These are phyloP conservation scores for Amylostereum chailletii DNA, from an alignment of 1,284 basidiomycete genomes.

Conservation along the genomic window DNA sequence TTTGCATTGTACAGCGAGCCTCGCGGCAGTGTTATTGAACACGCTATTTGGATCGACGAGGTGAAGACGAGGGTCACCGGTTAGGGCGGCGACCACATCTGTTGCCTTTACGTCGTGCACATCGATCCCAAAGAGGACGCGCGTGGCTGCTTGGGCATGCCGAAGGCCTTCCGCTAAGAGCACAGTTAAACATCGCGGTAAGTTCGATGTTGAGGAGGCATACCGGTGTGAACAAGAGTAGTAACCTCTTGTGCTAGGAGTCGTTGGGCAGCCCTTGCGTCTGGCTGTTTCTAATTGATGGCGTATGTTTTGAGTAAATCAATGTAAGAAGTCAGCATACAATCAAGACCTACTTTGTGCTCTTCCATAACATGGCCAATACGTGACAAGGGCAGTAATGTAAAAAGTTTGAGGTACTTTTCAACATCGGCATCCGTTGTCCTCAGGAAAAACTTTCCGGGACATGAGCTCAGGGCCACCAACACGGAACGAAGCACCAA, in stretches of 20 bases:
- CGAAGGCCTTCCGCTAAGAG: constrained; percentile 28
- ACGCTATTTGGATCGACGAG: constrained; percentile 34
- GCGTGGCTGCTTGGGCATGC: constrained; percentile 52
- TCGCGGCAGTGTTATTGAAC: constrained; percentile 39
- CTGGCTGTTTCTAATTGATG: constrained; percentile 38
- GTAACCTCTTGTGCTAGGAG: constrained; percentile 83
- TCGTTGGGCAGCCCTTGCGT: constrained; percentile 65
- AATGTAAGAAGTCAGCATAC: constrained; percentile 2
- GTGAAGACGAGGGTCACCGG: constrained; percentile 50
- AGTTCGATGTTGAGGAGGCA: constrained; percentile 15
- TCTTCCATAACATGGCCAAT: constrained; percentile 51
- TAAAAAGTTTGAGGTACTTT: constrained; percentile 78
- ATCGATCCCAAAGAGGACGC: constrained; percentile 51
- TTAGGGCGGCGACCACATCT: constrained; percentile 47
- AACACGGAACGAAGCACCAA: constrained; percentile 21
- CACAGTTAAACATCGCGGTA: constrained; percentile 2
- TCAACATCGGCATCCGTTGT: constrained; percentile 79
- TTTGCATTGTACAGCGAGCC: constrained; percentile 44
- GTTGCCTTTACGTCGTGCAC: constrained; percentile 33
- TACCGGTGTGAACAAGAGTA: constrained; percentile 78
- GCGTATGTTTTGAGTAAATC: not conserved
- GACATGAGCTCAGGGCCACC: not conserved
- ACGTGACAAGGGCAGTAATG: constrained; percentile 57
- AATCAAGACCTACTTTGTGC: constrained; percentile 42
- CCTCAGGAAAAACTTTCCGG: constrained; percentile 77